Evolutionary conservation across 768 basidiomycete genomes (phyloP), one percentile per base, ranked within the genome.

Genomic region (Termitomyces sp.): DNA sequence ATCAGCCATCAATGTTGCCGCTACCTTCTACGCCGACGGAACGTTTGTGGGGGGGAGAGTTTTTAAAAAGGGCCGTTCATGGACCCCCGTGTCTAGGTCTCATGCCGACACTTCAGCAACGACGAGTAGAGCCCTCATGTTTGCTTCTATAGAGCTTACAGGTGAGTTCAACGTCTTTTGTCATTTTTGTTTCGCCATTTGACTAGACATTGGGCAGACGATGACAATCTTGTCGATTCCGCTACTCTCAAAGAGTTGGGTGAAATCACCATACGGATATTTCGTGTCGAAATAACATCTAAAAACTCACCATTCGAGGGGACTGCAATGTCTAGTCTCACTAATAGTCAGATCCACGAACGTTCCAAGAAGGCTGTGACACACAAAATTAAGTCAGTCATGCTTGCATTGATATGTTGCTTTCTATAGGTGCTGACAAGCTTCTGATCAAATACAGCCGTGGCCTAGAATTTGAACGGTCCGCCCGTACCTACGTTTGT

Each of bases 341-440:
- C 35, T 3, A 41, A 48, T 10, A 14, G 28, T 2, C 55, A 53
- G n/a, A 16, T 56, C 17, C 59, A 59, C 28, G 55, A 59, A 34
- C 35, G 44, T 21, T 52, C 34, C 23, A 59, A 59, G 34, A 59
- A 59, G 42, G 55, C 51, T 3, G 17, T 59, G 51, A 27, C 23
- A 17, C 54, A 59, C 32, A 55, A 28, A 28, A 46, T 52, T 35
- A 59, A 27, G 59, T 40, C 2, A 51, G 50, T 14, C n/a, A 19
- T 56, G n/a, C 12, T 39, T 9, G 19, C 25, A 2, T 40, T 37
- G 41, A n/a, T 21, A n/a, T 11, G 23, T 32, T 5, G 28, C 23
- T 30, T 12, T 3, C 19, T 23, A 2, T 35, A 2, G 0, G 5
- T 16, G 19, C 19, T 30, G 28, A 30, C 40, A 7, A 28, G n/a